Conservation (phyloP, 805 yeast genomes). For the Metschnikowia borealis region DNA sequence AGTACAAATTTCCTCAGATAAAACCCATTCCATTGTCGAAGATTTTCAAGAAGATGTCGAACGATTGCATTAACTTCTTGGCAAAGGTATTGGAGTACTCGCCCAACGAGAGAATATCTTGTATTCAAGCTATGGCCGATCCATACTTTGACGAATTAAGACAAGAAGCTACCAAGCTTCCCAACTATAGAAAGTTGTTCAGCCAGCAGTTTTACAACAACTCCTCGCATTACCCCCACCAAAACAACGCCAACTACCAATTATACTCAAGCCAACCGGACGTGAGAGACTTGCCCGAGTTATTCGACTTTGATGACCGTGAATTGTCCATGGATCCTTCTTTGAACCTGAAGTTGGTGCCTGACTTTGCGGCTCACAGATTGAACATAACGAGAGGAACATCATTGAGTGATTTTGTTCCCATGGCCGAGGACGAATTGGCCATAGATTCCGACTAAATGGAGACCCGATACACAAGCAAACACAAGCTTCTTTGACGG, state of each 20-base stretch:
- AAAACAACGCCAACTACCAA: conserved; percentile 42
- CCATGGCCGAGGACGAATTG: conserved; percentile 27
- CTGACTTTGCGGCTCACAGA: conserved; percentile 32
- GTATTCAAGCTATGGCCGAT: conserved; percentile 50
- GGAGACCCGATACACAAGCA: background rate
- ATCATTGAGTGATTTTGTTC: conserved; percentile 34
- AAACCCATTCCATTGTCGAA: conserved; percentile 71
- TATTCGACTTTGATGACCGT: conserved; percentile 50
- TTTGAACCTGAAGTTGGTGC: conserved; percentile 39
- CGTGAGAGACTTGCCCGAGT: conserved; percentile 42
- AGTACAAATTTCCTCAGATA: conserved; percentile 89
- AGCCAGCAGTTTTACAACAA: conserved; percentile 33
- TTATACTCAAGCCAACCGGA: conserved; percentile 38
- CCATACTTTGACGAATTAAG: conserved; percentile 55
- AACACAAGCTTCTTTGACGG: background rate
- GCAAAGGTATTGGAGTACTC: conserved; percentile 60
- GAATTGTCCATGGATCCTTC: conserved; percentile 46
- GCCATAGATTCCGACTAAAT: conserved; percentile 30
- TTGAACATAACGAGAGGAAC: conserved; percentile 25
- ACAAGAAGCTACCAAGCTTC: conserved; percentile 33
- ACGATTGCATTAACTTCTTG: conserved; percentile 54
- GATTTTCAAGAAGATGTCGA: conserved; percentile 56
- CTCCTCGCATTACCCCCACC: conserved; percentile 23
- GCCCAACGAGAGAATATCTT: conserved; percentile 60
- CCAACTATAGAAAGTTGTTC: conserved; percentile 42